Evolutionary conservation across 495 filamentous ascomycete species (phyloP).

Genomic region (Aspergillus carlsbadensis): DNA sequence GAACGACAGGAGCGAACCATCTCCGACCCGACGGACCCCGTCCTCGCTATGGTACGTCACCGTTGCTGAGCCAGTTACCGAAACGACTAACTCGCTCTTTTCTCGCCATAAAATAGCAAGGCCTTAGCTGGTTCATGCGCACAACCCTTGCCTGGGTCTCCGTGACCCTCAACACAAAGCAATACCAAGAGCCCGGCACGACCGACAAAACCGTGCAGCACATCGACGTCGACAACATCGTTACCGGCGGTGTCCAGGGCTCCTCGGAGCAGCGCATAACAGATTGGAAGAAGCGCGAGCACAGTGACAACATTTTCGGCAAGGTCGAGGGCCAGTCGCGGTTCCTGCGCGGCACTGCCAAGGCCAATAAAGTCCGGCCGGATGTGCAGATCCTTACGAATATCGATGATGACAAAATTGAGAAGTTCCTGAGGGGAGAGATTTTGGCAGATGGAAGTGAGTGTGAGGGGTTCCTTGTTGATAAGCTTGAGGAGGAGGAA

Average conservation of each 20-base stretch:
- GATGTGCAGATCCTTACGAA: slow-evolving; percentile 33
- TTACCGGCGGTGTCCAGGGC: slow-evolving; percentile 72
- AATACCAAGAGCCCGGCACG: slow-evolving; percentile 63
- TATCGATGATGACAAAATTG: slow-evolving; percentile 41
- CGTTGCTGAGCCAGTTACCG: background rate
- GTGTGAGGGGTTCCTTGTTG: slow-evolving; percentile 37
- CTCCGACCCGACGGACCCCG: slow-evolving; percentile 67
- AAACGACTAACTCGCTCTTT: slow-evolving; percentile 13
- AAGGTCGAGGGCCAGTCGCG: slow-evolving; percentile 59
- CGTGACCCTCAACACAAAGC: slow-evolving; percentile 66
- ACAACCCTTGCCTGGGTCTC: slow-evolving; percentile 71
- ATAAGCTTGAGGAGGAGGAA: slow-evolving; percentile 33
- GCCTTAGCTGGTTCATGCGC: slow-evolving; percentile 78
- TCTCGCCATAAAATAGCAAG: slow-evolving; percentile 53
- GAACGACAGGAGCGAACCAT: slow-evolving; percentile 70
- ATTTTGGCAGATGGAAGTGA: slow-evolving; percentile 35
- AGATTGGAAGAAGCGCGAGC: slow-evolving; percentile 68
- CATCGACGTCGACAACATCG: slow-evolving; percentile 79
- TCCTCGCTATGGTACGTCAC: slow-evolving; percentile 60
- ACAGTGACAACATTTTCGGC: slow-evolving; percentile 83
- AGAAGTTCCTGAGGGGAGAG: slow-evolving; percentile 44
- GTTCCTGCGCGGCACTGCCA: slow-evolving; percentile 42
- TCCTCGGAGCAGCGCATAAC: slow-evolving; percentile 69
- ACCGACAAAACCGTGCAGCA: slow-evolving; percentile 50
- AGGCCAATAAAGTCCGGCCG: slow-evolving; percentile 39